Percentiles rank a stretch among this genome's conserved stretches.
Evolutionary conservation across 1,284 basidiomycete genomes (phyloP).

Genomic region (Trichosporon coremiiforme): DNA sequence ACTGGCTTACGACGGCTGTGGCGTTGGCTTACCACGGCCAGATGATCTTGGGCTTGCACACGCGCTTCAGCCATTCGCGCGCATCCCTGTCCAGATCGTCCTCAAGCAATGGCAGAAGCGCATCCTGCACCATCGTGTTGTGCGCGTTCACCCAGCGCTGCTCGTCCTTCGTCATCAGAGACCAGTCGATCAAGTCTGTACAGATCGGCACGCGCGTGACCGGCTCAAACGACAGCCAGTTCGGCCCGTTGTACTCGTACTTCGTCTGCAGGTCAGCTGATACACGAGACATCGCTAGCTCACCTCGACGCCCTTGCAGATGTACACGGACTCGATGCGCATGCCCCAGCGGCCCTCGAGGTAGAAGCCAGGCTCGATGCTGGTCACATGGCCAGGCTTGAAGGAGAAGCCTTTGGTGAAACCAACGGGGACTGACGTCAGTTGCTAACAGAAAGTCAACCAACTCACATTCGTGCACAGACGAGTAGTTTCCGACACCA

Average conservation of each 20-base stretch:
- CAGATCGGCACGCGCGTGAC: constrained; percentile 92
- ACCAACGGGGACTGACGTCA: constrained; percentile 35
- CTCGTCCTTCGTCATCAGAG: constrained; percentile 81
- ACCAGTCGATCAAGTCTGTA: constrained; percentile 81
- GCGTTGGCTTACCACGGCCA: constrained; percentile 53
- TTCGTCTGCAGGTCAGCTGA: constrained; percentile 29
- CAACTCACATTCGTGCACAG: constrained; percentile 51
- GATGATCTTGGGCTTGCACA: constrained; percentile 51
- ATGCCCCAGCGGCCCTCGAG: constrained; percentile 82
- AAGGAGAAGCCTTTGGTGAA: constrained; percentile 61
- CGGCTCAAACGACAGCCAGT: constrained; percentile 84
- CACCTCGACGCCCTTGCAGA: constrained; percentile 70
- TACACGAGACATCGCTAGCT: constrained; percentile 38
- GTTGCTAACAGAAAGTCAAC: constrained; percentile 48
- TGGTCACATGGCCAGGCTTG: constrained; percentile 79
- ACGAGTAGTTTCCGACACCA: constrained; percentile 48
- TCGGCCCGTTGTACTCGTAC: constrained; percentile 67
- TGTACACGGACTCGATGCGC: constrained; percentile 80
- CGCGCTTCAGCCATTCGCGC: constrained; percentile 52
- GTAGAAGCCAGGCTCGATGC: constrained; percentile 68
- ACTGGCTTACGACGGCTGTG: too few relatives aligned
- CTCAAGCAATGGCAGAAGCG: constrained; percentile 68
- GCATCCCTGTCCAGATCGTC: constrained; percentile 46
- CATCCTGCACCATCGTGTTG: constrained; percentile 74
- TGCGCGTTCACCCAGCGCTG: constrained; percentile 89